These are phyloP conservation scores for Rhodotorula sp. DNA, from an alignment of 1,284 basidiomycete species.

Conservation along the genomic window DNA sequence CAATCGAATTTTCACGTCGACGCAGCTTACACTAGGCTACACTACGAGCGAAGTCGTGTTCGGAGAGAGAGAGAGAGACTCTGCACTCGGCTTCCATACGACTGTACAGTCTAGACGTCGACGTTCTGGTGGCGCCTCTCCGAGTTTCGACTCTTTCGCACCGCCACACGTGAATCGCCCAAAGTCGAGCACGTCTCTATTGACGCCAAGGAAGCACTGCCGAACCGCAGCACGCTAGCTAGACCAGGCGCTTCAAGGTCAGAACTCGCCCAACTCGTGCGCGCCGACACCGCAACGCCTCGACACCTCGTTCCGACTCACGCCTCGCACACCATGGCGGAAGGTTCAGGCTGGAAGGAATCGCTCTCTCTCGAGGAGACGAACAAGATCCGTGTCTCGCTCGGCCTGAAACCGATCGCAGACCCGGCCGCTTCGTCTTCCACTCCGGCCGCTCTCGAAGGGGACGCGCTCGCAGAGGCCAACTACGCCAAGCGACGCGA, in stretches of 20 bases:
- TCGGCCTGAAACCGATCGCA: constrained; percentile 90
- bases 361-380: constrained; percentile 95
- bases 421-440: constrained; percentile 60
- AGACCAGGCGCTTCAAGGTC: too few species aligned
- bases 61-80: too few species aligned
- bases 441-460: constrained; percentile 11
- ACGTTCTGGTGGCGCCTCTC: too few species aligned
- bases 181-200: background rate
- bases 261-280: background rate
- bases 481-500: constrained; percentile 76
- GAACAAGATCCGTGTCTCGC: constrained; percentile 90
- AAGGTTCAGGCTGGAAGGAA: constrained; percentile 53
- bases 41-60: too few species aligned
- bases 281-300: background rate
- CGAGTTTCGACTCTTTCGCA: too few species aligned
- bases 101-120: too few species aligned
- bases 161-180: too few species aligned
- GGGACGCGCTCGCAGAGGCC: constrained; percentile 56
- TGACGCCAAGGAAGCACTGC: background rate
- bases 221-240: background rate
- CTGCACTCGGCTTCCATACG: too few species aligned
- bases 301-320: background rate
- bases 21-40: too few species aligned
- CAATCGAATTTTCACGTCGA: too few species aligned
- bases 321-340: constrained; percentile 7